phyloP scores from a whole-genome alignment of 495 filamentous ascomycete genomes.

The Immersiella caudata region DNA sequence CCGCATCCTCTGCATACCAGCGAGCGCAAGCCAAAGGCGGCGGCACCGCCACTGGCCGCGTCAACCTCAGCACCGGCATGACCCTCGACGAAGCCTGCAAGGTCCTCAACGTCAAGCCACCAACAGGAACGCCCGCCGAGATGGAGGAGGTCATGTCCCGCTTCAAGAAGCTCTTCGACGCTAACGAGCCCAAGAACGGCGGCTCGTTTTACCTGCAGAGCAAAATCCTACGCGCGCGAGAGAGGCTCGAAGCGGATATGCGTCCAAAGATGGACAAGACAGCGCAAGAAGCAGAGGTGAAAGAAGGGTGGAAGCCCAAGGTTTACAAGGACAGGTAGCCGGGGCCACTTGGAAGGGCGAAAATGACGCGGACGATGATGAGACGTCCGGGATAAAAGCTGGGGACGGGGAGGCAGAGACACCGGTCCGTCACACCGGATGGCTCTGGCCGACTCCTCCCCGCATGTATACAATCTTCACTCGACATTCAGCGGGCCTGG shows the following conservation, averaged over 20 bases:
- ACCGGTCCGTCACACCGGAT: background rate
- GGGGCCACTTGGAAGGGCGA: background rate
- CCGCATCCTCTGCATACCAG: slow-evolving; percentile 80
- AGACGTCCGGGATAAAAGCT: background rate
- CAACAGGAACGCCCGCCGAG: slow-evolving; percentile 72
- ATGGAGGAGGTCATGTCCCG: slow-evolving; percentile 76
- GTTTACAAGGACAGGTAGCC: slow-evolving; percentile 81
- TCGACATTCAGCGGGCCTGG: slow-evolving; percentile 53
- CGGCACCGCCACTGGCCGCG: slow-evolving; percentile 42
- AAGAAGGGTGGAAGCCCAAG: slow-evolving; percentile 91
- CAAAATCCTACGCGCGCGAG: slow-evolving; percentile 87
- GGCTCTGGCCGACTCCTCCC: background rate
- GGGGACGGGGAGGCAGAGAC: background rate
- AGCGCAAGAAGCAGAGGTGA: slow-evolving; percentile 64
- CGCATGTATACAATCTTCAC: slow-evolving; percentile 43
- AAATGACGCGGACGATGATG: background rate
- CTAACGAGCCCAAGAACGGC: slow-evolving; percentile 91
- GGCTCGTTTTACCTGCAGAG: slow-evolving; percentile 98
- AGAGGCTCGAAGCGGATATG: slow-evolving; percentile 87
- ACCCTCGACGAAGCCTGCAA: slow-evolving; percentile 96
- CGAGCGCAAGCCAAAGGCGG: slow-evolving; percentile 61
- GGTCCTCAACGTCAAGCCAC: slow-evolving; percentile 94
- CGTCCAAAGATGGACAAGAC: slow-evolving; percentile 55
- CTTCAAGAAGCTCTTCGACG: slow-evolving; percentile 94
- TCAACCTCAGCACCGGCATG: slow-evolving; percentile 66